Evolutionary conservation across 2,329 filamentous ascomycete genomes (phyloP), one percentile per base, ranked within the genome.

Genomic region (Ascosphaera acerosa): DNA sequence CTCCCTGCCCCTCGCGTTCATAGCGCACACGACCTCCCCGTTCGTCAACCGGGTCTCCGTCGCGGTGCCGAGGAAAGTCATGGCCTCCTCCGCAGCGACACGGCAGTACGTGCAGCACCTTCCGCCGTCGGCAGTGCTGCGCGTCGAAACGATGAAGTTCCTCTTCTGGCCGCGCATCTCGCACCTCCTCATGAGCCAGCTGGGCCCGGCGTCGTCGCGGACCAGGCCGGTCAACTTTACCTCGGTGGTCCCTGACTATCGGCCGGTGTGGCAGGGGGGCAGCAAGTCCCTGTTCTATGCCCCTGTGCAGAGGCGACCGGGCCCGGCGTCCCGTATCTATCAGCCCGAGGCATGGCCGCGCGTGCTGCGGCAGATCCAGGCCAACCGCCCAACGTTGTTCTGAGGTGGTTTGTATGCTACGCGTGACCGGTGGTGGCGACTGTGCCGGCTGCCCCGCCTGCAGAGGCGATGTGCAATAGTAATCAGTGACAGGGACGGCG

Each of bases 31-130:
- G 29, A 68, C 71, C 2, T 59, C 66, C 1, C 74, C 77, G 3
- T 76, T 75, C 43, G 75, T 84, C 5, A 68, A 69, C 25, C 69
- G 70, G 43, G 60, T 87, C 36, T 67, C 76, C 48, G 53, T 87
- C 31, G 62, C 64, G 15, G 57, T 82, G 2, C 78, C 78, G 0
- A 47, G 57, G 1, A 64, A 62, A 39, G 75, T 73, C 10, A 66
- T 74, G 28, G 50, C 58, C 23, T 74, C 70, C 1, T 62, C 61
- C 19, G 52, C 57, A 33, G 43, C 48, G 12, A 49, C 54, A 10
- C 36, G 53, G 26, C 46, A 51, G 34, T 60, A 58, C 39, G 49
- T 53, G 0, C 51, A 51, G 33, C 51, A 52, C 25, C 41, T 60
- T 3, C 57, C 57, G 1, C 44, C 48, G 4, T 53, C 50, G 6